Conservation (phyloP, 306 rosid species). For the Parietaria judaica region DNA sequence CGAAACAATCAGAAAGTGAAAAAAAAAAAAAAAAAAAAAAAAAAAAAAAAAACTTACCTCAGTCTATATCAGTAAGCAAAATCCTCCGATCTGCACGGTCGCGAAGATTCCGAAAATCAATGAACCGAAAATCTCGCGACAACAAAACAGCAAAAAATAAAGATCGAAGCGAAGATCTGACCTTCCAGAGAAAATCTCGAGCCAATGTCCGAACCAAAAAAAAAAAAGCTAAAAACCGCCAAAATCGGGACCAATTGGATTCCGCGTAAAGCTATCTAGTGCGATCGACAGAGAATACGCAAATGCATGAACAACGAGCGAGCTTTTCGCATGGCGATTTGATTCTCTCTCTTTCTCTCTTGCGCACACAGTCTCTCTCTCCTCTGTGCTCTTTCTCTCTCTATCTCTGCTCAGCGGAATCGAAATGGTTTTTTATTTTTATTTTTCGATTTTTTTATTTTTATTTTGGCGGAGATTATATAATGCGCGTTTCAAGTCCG, state of each 20-base stretch:
- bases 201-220: constrained; percentile 57
- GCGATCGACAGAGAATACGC: neutral
- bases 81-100: constrained; percentile 23
- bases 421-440: constrained; percentile 17
- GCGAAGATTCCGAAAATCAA: neutral
- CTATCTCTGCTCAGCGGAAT: neutral
- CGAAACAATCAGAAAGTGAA: constrained; percentile 23
- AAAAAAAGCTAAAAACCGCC: constrained; percentile 57
- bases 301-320: neutral
- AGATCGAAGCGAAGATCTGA: constrained; percentile 27
- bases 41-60: no score
- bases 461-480: neutral
- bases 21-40: neutral
- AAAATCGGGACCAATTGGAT: constrained; percentile 39
- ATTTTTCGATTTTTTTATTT: neutral
- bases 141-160: neutral
- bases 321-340: neutral
- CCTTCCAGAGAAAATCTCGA: constrained; percentile 28
- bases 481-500: constrained; percentile 33
- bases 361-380: neutral
- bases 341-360: neutral
- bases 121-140: no score
- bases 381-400: neutral
- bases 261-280: neutral
- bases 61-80: constrained; percentile 16